A percentile compares a stretch with the other conserved stretches of the same genome.
phyloP scores from a whole-genome alignment of 768 basidiomycete species.

The Thelephora ganbajun region DNA sequence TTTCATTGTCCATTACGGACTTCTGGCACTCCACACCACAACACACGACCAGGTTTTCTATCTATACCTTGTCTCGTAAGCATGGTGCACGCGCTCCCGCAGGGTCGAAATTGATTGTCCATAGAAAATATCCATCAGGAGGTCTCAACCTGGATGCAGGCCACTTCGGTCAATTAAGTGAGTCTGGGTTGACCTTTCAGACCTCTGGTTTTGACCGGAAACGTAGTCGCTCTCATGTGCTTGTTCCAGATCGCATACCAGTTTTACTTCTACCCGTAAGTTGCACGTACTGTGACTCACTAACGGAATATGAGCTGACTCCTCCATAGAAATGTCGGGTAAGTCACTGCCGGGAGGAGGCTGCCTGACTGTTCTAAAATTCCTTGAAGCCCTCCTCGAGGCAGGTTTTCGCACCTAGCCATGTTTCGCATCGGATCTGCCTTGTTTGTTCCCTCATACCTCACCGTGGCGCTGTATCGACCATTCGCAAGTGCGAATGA shows the following conservation, averaged over 20 bases:
- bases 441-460: constrained; percentile 83
- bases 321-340: constrained; percentile 22
- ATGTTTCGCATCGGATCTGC: constrained; percentile 86
- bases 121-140: constrained; percentile 69
- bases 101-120: constrained; percentile 1
- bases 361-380: not conserved
- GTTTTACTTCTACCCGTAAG: constrained; percentile 82
- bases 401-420: constrained; percentile 69
- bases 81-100: constrained; percentile 8
- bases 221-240: constrained; percentile 82
- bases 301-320: too few species aligned
- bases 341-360: constrained; percentile 1
- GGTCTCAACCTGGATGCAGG: constrained; percentile 85
- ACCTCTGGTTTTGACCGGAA: constrained; percentile 7
- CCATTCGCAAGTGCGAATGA: constrained; percentile 53
- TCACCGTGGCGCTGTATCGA: constrained; percentile 64
- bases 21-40: constrained; percentile 78
- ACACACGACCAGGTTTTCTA: constrained; percentile 88
- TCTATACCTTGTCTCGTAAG: constrained; percentile 81
- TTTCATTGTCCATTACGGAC: constrained; percentile 83
- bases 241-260: constrained; percentile 88
- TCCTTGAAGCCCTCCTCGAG: constrained; percentile 53
- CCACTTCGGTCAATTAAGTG: constrained; percentile 85
- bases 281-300: constrained; percentile 4
- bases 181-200: constrained; percentile 9